Conservation (phyloP, 2,329 filamentous ascomycete species). For the Diaporthe batatas region DNA sequence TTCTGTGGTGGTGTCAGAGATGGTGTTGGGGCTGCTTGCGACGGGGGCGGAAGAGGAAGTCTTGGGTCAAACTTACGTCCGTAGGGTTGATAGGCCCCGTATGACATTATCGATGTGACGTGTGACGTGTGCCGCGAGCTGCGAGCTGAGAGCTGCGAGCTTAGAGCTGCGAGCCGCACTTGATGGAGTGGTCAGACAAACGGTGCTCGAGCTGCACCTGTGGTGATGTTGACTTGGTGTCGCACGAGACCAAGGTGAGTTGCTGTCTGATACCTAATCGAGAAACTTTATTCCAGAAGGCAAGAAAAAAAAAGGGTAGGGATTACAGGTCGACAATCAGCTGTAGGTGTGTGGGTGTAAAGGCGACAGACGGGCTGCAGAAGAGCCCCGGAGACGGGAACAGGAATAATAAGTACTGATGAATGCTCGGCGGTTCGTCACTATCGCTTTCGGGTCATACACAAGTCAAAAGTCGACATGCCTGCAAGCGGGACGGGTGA, state of each 20-base stretch:
- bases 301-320: background rate
- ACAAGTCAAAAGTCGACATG: background rate
- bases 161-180: background rate
- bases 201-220: no score
- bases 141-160: no score
- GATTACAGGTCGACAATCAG: background rate
- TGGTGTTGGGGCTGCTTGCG: background rate
- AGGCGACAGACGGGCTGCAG: background rate
- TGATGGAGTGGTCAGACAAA: background rate
- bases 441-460: conserved; percentile 13
- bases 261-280: background rate
- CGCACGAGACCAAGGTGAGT: background rate
- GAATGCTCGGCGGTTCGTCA: background rate
- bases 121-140: conserved; percentile 6
- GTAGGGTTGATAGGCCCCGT: conserved; percentile 52
- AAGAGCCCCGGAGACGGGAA: background rate
- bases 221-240: no score
- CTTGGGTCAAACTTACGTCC: conserved; percentile 49
- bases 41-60: background rate
- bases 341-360: background rate
- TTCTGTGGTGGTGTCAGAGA: conserved; percentile 36
- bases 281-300: no score
- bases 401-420: background rate
- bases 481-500: conserved; percentile 18
- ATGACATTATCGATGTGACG: conserved; percentile 49